phyloP scores from a whole-genome alignment of 2,329 filamentous ascomycete species.

The Aplosporella prunicola region DNA sequence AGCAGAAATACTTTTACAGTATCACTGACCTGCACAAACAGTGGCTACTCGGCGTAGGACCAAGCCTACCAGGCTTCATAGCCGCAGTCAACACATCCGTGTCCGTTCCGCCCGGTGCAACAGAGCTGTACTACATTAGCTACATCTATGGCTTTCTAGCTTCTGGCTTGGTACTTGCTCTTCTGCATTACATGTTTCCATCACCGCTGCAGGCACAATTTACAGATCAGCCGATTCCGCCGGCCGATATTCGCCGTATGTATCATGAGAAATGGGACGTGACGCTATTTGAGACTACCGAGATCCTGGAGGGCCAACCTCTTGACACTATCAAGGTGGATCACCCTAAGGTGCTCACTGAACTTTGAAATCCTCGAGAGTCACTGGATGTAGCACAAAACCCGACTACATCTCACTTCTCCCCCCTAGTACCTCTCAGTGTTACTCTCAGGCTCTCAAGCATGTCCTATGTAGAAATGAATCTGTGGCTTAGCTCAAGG shows the following conservation, averaged over 20 bases:
- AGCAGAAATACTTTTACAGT: neutral
- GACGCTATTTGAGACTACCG: neutral
- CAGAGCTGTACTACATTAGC: constrained; percentile 1
- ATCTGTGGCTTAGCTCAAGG: no score
- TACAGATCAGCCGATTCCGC: neutral
- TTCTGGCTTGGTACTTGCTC: neutral
- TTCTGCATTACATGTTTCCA: neutral
- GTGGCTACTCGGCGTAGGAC: neutral
- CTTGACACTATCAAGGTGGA: neutral
- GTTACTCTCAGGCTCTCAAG: no score
- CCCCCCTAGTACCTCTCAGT: no score
- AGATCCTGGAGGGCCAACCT: neutral
- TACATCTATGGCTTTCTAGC: constrained; percentile 1
- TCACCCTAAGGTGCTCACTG: no score
- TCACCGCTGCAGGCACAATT: neutral
- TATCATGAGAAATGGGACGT: constrained; percentile 1
- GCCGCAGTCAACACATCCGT: neutral
- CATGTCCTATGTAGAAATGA: no score
- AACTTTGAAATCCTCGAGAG: no score
- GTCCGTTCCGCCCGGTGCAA: neutral
- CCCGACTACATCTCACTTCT: no score
- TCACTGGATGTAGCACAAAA: no score
- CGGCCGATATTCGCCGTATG: neutral
- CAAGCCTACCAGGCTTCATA: neutral
- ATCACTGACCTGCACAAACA: neutral